Percentiles rank a stretch among this genome's conserved stretches.
phyloP scores from a whole-genome alignment of 495 filamentous ascomycete species.

The Neurospora sp. region DNA sequence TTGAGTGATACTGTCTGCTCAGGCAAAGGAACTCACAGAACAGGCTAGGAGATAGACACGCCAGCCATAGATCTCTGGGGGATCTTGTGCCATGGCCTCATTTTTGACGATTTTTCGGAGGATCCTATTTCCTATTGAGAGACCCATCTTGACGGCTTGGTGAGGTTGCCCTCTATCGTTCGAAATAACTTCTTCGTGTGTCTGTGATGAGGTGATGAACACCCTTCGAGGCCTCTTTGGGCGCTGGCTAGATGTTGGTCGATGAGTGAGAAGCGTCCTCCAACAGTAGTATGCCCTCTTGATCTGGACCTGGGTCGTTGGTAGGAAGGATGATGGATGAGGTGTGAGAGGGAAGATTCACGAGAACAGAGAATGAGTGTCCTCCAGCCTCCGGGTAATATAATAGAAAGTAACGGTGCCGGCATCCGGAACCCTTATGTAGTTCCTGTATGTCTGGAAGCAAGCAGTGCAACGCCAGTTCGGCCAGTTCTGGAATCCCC shows the following conservation, averaged over 20 bases:
- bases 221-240: not conserved
- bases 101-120: constrained; percentile 62
- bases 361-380: not conserved
- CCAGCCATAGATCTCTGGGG: constrained; percentile 72
- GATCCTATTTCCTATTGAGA: constrained; percentile 21
- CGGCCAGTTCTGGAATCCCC: not conserved
- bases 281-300: not conserved
- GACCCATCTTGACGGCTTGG: constrained; percentile 14
- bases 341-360: not conserved
- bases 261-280: not conserved
- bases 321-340: not conserved
- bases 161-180: not conserved
- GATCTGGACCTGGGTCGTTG: not conserved
- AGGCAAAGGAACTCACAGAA: constrained; percentile 40
- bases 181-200: not conserved
- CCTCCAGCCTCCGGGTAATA: not conserved
- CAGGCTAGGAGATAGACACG: constrained; percentile 59
- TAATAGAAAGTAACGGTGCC: not conserved
- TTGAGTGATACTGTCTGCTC: not conserved
- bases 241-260: not conserved
- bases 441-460: not conserved
- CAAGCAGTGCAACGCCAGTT: not conserved
- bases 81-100: constrained; percentile 66
- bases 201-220: not conserved
- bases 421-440: not conserved